Evolutionary conservation across 768 basidiomycete genomes (phyloP).

Genomic region (Suillus americanus): DNA sequence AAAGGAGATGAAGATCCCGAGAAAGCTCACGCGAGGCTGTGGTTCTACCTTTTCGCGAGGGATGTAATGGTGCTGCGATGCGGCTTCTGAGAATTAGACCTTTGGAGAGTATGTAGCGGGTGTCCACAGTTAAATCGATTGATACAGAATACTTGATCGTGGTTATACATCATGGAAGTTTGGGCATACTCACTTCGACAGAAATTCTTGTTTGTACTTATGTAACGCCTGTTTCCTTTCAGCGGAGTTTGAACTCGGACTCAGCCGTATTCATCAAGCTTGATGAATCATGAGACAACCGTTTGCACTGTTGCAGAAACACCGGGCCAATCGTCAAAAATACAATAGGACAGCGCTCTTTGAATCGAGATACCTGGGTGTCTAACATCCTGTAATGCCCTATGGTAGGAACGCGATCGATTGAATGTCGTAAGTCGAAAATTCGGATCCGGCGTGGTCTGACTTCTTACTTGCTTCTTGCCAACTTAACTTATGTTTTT

Average conservation of each 20-base stretch:
- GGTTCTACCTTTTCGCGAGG: constrained; percentile 84
- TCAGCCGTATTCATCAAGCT: too few relatives aligned
- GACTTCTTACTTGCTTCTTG: neutral
- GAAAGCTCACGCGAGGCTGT: constrained; percentile 82
- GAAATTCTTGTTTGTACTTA: neutral
- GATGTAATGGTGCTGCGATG: constrained; percentile 89
- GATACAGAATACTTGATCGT: neutral
- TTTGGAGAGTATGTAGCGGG: constrained; percentile 84
- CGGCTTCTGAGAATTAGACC: constrained; percentile 85
- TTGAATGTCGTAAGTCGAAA: neutral
- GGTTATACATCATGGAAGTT: neutral
- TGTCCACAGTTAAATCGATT: neutral
- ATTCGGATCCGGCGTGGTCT: neutral
- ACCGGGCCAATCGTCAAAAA: neutral
- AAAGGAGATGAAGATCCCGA: constrained; percentile 72
- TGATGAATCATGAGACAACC: too few relatives aligned
- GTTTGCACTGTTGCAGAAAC: too few relatives aligned
- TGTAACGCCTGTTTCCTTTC: neutral
- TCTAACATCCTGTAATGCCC: neutral
- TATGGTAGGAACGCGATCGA: neutral
- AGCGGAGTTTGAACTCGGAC: too few relatives aligned
- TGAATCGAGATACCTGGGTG: neutral
- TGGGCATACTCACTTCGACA: neutral
- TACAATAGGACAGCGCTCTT: neutral
- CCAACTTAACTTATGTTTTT: neutral